Base-by-base conservation (phyloP, 2,329 filamentous ascomycete genomes). In the Lecanicillium sp. region DNA sequence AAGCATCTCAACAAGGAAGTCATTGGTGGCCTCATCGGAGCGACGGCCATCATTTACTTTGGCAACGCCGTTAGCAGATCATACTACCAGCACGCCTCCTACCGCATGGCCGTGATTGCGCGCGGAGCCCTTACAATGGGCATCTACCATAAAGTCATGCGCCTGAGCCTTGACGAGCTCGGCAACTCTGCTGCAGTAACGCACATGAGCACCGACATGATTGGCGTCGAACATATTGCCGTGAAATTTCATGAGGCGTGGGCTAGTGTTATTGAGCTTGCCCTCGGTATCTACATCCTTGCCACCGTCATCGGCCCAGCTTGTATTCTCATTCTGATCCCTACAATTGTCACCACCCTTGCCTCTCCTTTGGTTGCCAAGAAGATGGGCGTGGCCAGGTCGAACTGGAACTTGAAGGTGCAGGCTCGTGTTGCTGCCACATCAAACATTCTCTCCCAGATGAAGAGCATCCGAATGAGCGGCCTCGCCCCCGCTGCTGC, bases 361-460 rank as follows among this genome's bases (percentile, higher is more conserved):
- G 20, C 9, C 3, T 40, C 37, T n/a, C 31, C 28, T 2, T 27
- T 25, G 9, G 32, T 40, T 20, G 32, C 22, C 11, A 25, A 32
- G 13, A 33, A 29, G 9, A 22, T 40, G 25, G 32, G 29, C 7
- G 9, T 13, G 7, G 35, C 25, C 3, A 32, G 38, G 14, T 18
- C n/a, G n/a, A 18, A 11, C 6, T 40, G 38, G 38, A 40, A 40
- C 25, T 28, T 25, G 15, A 27, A 35, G 16, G 35, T 40, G n/a
- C 32, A 40, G 12, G 28, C 11, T 5, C 32, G 38, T 9, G 28
- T 40, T 18, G 18, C 33, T 9, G 14, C 32, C 6, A 40, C 38
- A 5, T 40, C 38, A 3, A 40, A 40, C 7, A 15, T 40, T 9
- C n/a, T 40, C 20, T 32, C 33, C 4, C 38, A 40, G 12, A 40